Evolutionary conservation across 345 rosid species (phyloP).

Genomic region (Chamaenerion angustifolium): DNA sequence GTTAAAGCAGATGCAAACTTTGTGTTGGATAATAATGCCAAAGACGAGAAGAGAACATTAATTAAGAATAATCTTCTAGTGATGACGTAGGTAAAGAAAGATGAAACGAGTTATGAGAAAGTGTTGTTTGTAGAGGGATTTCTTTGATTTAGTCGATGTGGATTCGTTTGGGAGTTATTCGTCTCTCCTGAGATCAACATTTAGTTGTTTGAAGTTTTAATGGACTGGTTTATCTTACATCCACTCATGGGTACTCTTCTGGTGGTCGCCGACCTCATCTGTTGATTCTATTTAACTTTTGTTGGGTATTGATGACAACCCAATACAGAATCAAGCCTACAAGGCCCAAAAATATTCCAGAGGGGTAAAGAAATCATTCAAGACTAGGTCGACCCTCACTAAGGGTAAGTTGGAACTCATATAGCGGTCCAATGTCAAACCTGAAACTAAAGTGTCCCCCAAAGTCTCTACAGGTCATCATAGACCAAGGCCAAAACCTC

Average conservation of each 20-base stretch:
- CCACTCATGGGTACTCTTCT: constrained; percentile 80
- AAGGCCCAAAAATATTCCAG: too few relatives aligned
- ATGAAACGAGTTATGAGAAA: constrained; percentile 59
- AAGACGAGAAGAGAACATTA: constrained; percentile 38
- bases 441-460: too few relatives aligned
- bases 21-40: constrained; percentile 76
- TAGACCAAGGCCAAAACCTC: too few relatives aligned
- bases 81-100: constrained; percentile 39
- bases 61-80: constrained; percentile 41
- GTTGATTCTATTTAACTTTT: too few relatives aligned
- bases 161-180: constrained; percentile 95
- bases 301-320: too few relatives aligned
- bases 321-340: too few relatives aligned
- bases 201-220: constrained; percentile 40
- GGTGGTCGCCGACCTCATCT: constrained; percentile 85
- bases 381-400: too few relatives aligned
- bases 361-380: too few relatives aligned
- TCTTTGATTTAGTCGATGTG: constrained; percentile 74
- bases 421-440: too few relatives aligned
- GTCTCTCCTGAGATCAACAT: constrained; percentile 50
- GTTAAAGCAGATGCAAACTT: constrained; percentile 64
- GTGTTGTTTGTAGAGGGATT: constrained; percentile 54
- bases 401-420: too few relatives aligned
- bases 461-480: too few relatives aligned
- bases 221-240: constrained; percentile 71